Evolutionary conservation across 495 filamentous ascomycete species (phyloP).

Genomic region (Collariella sp.): DNA sequence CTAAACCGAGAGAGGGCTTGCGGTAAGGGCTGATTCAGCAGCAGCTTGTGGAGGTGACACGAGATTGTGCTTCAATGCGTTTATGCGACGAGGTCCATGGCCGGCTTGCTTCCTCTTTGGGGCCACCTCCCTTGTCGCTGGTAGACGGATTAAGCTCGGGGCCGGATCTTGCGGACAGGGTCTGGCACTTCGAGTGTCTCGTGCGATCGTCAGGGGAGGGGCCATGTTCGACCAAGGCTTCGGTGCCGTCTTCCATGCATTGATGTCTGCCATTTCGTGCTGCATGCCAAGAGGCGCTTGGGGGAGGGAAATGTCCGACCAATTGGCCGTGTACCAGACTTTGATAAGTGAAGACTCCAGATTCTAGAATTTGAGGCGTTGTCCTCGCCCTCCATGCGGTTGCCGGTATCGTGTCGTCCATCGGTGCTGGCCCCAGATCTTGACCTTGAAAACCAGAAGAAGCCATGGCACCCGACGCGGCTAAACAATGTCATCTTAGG

Average conservation of each 20-base stretch:
- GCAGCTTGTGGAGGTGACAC: slow-evolving; percentile 12
- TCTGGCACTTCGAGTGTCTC: not conserved
- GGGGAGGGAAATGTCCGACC: slow-evolving; percentile 5
- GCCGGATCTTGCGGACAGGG: not conserved
- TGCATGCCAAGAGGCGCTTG: slow-evolving; percentile 5
- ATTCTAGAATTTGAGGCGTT: no score
- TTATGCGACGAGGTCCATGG: slow-evolving; percentile 21
- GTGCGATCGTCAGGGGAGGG: not conserved
- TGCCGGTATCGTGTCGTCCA: no score
- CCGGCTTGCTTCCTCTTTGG: not conserved
- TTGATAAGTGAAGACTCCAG: not conserved
- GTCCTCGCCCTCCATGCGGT: no score
- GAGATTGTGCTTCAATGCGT: slow-evolving; percentile 30
- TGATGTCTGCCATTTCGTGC: not conserved
- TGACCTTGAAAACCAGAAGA: no score
- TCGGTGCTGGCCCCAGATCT: no score
- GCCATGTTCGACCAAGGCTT: not conserved
- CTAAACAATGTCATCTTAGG: not conserved
- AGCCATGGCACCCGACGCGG: no score
- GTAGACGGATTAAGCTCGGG: not conserved
- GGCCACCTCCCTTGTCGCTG: no score
- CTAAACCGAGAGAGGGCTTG: slow-evolving; percentile 5
- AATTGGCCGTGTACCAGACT: not conserved
- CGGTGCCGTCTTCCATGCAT: slow-evolving; percentile 8
- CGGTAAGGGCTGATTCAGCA: slow-evolving; percentile 25